These are phyloP conservation scores for Calonectria hawksworthii DNA, from an alignment of 2,329 filamentous ascomycete species.

Conservation along the genomic window DNA sequence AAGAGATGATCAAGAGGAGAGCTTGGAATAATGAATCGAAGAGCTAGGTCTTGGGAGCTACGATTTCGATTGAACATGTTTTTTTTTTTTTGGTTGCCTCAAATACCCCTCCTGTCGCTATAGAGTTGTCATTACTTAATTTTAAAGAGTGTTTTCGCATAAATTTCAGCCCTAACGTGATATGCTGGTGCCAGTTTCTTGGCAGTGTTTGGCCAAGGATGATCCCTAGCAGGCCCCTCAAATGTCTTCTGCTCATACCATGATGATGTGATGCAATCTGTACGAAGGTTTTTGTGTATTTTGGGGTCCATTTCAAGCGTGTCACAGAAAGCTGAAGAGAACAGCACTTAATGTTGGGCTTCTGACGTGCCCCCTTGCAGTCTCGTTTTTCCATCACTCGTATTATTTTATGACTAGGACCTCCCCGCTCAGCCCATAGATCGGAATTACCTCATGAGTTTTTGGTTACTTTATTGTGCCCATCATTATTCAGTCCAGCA, in stretches of 20 bases:
- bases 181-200: background rate
- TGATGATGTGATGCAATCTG: background rate
- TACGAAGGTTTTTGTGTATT: background rate
- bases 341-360: background rate
- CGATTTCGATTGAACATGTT: background rate
- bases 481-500: too few species aligned
- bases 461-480: background rate
- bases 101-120: slow-evolving; percentile 7
- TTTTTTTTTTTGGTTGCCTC: background rate
- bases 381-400: background rate
- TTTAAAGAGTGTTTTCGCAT: background rate
- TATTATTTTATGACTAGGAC: background rate
- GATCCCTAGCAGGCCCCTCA: background rate
- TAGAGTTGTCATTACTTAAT: background rate
- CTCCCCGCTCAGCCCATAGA: background rate
- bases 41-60: background rate
- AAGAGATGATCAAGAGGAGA: background rate
- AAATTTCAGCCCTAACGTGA: background rate
- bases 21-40: slow-evolving; percentile 2
- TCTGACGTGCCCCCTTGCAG: background rate
- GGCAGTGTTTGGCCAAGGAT: background rate
- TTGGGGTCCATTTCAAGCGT: too few species aligned
- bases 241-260: background rate
- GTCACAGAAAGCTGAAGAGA: too few species aligned
- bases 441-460: background rate